Conservation (phyloP, 2,329 filamentous ascomycete species). For the Fusarium azukiicola region DNA sequence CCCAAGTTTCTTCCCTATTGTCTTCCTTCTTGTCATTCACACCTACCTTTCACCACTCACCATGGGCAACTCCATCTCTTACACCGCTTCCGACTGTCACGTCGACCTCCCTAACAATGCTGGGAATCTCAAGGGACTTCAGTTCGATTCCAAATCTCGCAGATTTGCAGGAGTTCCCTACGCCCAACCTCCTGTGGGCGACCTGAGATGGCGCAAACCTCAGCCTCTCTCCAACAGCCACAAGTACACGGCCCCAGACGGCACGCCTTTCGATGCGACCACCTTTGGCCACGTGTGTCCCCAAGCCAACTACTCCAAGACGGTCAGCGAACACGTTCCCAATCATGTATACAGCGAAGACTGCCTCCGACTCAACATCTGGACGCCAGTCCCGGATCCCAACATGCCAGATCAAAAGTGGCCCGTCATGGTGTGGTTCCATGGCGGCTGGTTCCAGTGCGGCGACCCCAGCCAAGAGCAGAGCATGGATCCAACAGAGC, state of each 20-base stretch:
- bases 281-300: slow-evolving; percentile 63
- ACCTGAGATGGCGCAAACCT: slow-evolving; percentile 63
- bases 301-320: slow-evolving; percentile 55
- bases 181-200: slow-evolving; percentile 62
- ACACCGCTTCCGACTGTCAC: slow-evolving; percentile 24
- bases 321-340: slow-evolving; percentile 26
- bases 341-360: slow-evolving; percentile 59
- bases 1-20: not conserved
- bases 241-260: slow-evolving; percentile 52
- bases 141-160: slow-evolving; percentile 60
- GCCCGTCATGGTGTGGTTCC: slow-evolving; percentile 62
- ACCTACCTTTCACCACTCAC: not conserved
- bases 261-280: slow-evolving; percentile 61
- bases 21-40: not conserved
- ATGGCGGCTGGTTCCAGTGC: slow-evolving; percentile 72
- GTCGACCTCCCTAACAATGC: slow-evolving; percentile 20
- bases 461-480: slow-evolving; percentile 67
- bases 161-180: slow-evolving; percentile 64
- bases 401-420: slow-evolving; percentile 47
- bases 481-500: slow-evolving; percentile 67
- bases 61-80: slow-evolving; percentile 41
- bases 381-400: slow-evolving; percentile 62
- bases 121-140: slow-evolving; percentile 56
- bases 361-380: slow-evolving; percentile 70
- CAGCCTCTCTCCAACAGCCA: slow-evolving; percentile 54